Evolutionary conservation across 148 eudicot species (phyloP).

Genomic region (Arctostaphylos glauca): DNA sequence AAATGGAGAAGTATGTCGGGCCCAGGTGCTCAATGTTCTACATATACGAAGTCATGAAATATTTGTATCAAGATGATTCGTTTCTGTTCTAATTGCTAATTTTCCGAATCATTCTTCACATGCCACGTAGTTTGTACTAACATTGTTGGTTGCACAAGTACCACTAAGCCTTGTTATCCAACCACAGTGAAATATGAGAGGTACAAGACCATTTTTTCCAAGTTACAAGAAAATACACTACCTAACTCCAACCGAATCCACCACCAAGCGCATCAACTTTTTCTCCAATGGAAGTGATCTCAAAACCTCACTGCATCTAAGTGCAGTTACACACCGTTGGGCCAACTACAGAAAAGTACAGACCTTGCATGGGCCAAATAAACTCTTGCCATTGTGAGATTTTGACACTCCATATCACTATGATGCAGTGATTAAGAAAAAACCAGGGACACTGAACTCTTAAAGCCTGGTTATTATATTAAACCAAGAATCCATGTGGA

Average conservation of each 20-base stretch:
- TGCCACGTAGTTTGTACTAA: not conserved
- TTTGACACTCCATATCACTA: too few species aligned
- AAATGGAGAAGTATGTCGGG: not conserved
- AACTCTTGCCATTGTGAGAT: not conserved
- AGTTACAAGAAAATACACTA: not conserved
- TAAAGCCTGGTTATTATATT: not conserved
- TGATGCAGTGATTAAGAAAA: not conserved
- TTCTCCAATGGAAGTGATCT: not conserved
- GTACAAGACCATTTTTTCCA: not conserved
- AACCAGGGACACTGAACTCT: not conserved
- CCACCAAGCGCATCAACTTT: not conserved
- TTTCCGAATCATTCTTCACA: not conserved
- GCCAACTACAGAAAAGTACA: not conserved
- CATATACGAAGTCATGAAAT: not conserved
- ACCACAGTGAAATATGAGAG: not conserved
- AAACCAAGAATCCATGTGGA: not conserved
- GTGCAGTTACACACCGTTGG: not conserved
- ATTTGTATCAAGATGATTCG: not conserved
- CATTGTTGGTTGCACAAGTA: not conserved
- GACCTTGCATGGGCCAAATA: not conserved
- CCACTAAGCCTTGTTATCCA: not conserved
- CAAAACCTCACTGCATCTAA: not conserved
- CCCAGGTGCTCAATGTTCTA: constrained; percentile 2
- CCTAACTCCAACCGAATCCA: not conserved
- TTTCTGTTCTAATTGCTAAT: not conserved